phyloP scores from a whole-genome alignment of 768 basidiomycete genomes.

The Neoboletus brunneissimus region DNA sequence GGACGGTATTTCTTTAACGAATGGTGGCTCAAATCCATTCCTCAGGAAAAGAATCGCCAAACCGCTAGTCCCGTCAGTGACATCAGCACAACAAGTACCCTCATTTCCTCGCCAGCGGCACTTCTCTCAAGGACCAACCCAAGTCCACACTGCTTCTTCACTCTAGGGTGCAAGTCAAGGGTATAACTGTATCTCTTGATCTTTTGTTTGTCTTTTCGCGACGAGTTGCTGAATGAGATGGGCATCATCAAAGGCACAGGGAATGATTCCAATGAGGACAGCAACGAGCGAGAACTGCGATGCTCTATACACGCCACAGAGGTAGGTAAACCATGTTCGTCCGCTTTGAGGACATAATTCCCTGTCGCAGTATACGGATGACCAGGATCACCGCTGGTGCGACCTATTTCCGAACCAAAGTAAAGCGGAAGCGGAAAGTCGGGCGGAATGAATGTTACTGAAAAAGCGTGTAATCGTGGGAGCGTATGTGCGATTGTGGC shows the following conservation, averaged over 20 bases:
- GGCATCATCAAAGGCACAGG: constrained; percentile 30
- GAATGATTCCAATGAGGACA: constrained; percentile 28
- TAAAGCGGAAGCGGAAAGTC: constrained; percentile 49
- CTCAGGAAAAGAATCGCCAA: constrained; percentile 33
- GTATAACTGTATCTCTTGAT: constrained; percentile 23
- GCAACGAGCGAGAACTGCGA: constrained; percentile 25
- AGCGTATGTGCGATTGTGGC: constrained; percentile 60
- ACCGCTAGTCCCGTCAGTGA: constrained; percentile 31
- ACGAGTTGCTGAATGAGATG: neutral
- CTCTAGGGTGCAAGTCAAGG: constrained; percentile 32
- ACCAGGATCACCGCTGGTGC: constrained; percentile 27
- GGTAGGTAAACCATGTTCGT: constrained; percentile 63
- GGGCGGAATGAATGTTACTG: constrained; percentile 62
- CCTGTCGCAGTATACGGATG: constrained; percentile 41
- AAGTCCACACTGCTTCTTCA: constrained; percentile 40
- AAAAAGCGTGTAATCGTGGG: constrained; percentile 64
- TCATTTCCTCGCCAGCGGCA: constrained; percentile 65
- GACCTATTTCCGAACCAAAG: constrained; percentile 42
- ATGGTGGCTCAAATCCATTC: neutral
- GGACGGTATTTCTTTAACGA: neutral
- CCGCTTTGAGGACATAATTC: constrained; percentile 54
- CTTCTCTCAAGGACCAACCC: constrained; percentile 54
- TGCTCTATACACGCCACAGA: constrained; percentile 52
- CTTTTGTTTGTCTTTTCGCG: constrained; percentile 34
- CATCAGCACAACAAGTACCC: constrained; percentile 24